These are phyloP conservation scores for Saturnispora zaruensis DNA, from an alignment of 805 yeast species.

Conservation along the genomic window DNA sequence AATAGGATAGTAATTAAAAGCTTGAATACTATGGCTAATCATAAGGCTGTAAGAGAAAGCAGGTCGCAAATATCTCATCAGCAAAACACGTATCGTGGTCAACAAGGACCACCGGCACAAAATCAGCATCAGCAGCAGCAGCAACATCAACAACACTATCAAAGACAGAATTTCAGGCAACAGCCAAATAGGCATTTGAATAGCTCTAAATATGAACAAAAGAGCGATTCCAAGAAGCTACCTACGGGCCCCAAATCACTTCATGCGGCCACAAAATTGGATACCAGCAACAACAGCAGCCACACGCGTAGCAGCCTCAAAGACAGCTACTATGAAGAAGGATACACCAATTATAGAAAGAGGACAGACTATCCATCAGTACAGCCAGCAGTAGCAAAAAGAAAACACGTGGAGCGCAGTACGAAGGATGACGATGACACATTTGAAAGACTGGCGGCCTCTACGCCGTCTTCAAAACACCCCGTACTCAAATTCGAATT, in stretches of 20 bases:
- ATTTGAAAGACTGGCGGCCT: conserved; percentile 7
- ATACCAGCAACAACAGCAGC: neutral
- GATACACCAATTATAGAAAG: neutral
- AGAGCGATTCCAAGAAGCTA: neutral
- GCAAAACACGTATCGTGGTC: neutral
- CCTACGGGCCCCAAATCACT: conserved; percentile 14
- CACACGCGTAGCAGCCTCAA: neutral
- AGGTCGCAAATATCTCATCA: neutral
- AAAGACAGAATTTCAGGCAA: neutral
- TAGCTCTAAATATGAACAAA: neutral
- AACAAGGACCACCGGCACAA: neutral
- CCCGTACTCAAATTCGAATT: conserved; percentile 3
- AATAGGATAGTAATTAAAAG: neutral
- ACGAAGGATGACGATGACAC: conserved; percentile 12
- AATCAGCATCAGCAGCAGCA: neutral
- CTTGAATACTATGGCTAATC: neutral
- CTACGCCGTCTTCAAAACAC: neutral
- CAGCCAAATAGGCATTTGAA: neutral
- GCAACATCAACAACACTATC: neutral
- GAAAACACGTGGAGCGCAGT: neutral
- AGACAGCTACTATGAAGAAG: neutral
- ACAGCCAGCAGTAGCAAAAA: neutral
- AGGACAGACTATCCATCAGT: neutral
- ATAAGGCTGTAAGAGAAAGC: neutral
- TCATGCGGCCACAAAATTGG: neutral